Conservation (phyloP, 345 rosid species). For the Atalantia buxifolia region DNA sequence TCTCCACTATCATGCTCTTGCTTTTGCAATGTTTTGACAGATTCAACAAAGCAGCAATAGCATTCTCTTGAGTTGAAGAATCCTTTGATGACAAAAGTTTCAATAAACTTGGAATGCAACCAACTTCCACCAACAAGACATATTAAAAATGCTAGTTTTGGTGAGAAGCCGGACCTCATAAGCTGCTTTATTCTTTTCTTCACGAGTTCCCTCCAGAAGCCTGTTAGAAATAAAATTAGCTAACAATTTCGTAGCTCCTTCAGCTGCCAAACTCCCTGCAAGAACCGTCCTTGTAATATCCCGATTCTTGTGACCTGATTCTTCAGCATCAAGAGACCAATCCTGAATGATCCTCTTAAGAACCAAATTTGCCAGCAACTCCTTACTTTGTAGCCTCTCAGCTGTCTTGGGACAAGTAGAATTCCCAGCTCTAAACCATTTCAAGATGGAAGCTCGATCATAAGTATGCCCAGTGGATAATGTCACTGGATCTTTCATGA, state of each 20-base stretch:
- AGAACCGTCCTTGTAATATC: slow-evolving; percentile 29
- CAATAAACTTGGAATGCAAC: slow-evolving; percentile 42
- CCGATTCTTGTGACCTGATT: slow-evolving; percentile 29
- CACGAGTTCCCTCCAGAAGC: slow-evolving; percentile 35
- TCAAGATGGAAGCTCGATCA: slow-evolving; percentile 60
- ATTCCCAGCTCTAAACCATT: slow-evolving; percentile 67
- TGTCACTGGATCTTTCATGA: slow-evolving; percentile 68
- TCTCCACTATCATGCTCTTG: slow-evolving; percentile 46
- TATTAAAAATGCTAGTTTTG: slow-evolving; percentile 57
- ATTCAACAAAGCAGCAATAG: slow-evolving; percentile 65
- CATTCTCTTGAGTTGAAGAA: slow-evolving; percentile 50
- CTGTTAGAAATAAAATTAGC: slow-evolving; percentile 43
- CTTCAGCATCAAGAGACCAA: slow-evolving; percentile 31
- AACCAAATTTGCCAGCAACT: slow-evolving; percentile 42
- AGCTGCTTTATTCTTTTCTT: slow-evolving; percentile 48
- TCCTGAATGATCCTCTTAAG: slow-evolving; percentile 47
- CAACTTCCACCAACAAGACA: slow-evolving; percentile 72
- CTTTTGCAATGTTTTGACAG: slow-evolving; percentile 60
- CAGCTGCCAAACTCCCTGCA: slow-evolving; percentile 56
- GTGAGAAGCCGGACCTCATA: slow-evolving; percentile 67
- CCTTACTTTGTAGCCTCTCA: slow-evolving; percentile 36
- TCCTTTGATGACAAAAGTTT: slow-evolving; percentile 38
- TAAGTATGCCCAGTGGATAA: slow-evolving; percentile 68
- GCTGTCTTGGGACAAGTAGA: slow-evolving; percentile 70
- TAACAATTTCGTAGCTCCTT: slow-evolving; percentile 47